Evolutionary conservation across 2,329 filamentous ascomycete species (phyloP), one percentile per base, ranked within the genome.

Genomic region (Magnaporthiopsis incrustans): DNA sequence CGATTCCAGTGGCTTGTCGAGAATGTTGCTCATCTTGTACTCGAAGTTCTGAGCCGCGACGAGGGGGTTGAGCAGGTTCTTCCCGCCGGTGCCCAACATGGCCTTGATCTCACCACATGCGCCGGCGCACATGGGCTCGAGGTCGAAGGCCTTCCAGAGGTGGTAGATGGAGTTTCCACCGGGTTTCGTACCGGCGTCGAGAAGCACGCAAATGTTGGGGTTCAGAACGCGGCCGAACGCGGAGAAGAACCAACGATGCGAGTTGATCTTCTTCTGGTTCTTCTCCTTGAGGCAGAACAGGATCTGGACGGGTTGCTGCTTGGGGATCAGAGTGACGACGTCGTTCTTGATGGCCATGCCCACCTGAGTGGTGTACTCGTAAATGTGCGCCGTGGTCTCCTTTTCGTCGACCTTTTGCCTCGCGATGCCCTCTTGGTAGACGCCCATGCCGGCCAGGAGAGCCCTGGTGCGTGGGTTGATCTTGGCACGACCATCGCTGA

Each of bases 261-360:
- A 98, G 75, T 99, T 99, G 85, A 99, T 99, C 83, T 99, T 99
- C 82, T 99, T 99, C 79, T 97, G 93, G 74, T 99, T 99, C 85
- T 97, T 98, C 74, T 99, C 95, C 81, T 99, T 99, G 66, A 99
- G 77, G 75, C 95, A 99, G 81, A 99, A 99, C 5, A 99, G 85
- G 80, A 99, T 89, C 78, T 99, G 95, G 2, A 99, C 91, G 0
- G 95, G 94, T 67, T 95, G 92, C 66, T 90, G 89, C 72, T 92
- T 91, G 60, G 89, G 89, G 67, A 95, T 91, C 61, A 98, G 82
- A 60, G 88, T 84, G 11, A 98, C 94, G 57, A 97, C 85, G 66
- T 90, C 89, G 70, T 94, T 96, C 80, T 97, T 97, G 74, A 98
- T 87, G 71, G 91, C 87, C 71, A 98, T 80, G 44, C 90, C 91